Evolutionary conservation across 768 basidiomycete species (phyloP).

Genomic region (Mycena haematopus): DNA sequence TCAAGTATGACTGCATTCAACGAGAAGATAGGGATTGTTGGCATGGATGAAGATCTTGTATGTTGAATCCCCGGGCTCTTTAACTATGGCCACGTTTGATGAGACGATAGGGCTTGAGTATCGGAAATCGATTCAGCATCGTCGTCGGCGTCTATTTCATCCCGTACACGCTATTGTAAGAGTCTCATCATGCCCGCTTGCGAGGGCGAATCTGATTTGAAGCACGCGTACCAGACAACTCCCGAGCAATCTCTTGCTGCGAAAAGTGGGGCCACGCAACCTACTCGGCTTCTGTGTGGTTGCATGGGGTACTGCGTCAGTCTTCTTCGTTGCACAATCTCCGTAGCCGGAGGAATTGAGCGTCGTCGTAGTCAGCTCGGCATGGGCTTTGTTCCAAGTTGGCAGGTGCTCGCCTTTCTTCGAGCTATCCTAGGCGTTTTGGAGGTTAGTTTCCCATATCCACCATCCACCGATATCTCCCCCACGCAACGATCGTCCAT

Average conservation of each 20-base stretch:
- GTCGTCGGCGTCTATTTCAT: conserved; percentile 53
- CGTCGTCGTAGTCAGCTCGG: conserved; percentile 38
- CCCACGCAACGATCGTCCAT: neutral
- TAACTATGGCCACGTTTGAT: neutral
- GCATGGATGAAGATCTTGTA: conserved; percentile 49
- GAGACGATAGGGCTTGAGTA: conserved; percentile 40
- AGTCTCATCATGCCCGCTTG: conserved; percentile 4
- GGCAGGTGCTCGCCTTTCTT: conserved; percentile 48
- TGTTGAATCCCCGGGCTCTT: conserved; percentile 20
- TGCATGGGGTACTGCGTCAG: conserved; percentile 47
- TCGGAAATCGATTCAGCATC: conserved; percentile 52
- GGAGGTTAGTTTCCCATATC: conserved; percentile 41
- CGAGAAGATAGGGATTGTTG: conserved; percentile 35
- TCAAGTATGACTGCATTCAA: no score
- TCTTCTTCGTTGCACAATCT: neutral
- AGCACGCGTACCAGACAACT: conserved; percentile 41
- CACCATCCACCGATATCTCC: neutral
- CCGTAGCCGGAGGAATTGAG: neutral
- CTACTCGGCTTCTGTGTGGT: conserved; percentile 50
- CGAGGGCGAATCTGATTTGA: conserved; percentile 6
- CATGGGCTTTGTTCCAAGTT: conserved; percentile 54
- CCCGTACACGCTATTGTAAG: conserved; percentile 55
- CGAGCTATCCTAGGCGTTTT: conserved; percentile 49
- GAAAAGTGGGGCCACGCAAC: conserved; percentile 49
- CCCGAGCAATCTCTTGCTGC: conserved; percentile 51